phyloP scores from a whole-genome alignment of 164 flowering plant species.

The Paratinospora sagittata region DNA sequence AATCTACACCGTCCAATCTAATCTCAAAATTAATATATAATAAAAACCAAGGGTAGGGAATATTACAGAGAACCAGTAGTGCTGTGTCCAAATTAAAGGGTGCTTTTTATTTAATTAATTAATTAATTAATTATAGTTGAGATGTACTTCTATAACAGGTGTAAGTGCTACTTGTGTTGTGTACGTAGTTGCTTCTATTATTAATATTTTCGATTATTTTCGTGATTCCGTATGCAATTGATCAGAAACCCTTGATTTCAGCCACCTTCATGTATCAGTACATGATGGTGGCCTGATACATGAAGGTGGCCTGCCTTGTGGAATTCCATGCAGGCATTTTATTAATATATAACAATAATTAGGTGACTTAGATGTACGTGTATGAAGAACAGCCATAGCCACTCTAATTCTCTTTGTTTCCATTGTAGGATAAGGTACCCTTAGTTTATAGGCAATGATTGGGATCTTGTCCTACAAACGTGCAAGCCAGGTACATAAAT shows the following conservation, averaged over 20 bases:
- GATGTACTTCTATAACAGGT: background rate
- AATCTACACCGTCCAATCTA: background rate
- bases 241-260: background rate
- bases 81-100: background rate
- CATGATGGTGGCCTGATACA: too few species aligned
- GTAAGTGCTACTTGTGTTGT: background rate
- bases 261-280: background rate
- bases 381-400: background rate
- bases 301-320: too few species aligned
- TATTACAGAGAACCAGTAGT: background rate
- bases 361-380: background rate
- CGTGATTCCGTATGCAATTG: background rate
- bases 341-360: background rate
- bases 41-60: background rate
- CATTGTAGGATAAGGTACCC: background rate
- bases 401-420: background rate
- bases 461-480: background rate
- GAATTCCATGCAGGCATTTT: background rate
- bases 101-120: background rate
- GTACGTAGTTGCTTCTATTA: background rate
- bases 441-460: background rate
- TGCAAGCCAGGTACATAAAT: background rate
- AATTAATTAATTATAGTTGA: too few species aligned
- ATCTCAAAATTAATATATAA: background rate
- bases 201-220: background rate